These are phyloP conservation scores for Pachyrhizus erosus DNA, from an alignment of 306 rosid species.

Conservation along the genomic window DNA sequence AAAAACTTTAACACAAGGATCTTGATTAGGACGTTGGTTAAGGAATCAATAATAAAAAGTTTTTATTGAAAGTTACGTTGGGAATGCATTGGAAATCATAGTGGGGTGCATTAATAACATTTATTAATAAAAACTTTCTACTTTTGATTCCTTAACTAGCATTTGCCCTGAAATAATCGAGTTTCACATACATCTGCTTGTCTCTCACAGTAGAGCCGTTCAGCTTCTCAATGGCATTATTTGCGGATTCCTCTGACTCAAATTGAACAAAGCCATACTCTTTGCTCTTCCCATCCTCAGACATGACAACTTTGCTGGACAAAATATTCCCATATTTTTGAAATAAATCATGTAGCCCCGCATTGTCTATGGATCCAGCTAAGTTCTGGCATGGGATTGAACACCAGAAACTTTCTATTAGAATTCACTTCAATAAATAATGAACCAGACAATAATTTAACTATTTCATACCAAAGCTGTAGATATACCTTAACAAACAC, in stretches of 20 bases:
- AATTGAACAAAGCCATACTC: conserved; percentile 93
- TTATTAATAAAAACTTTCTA: neutral
- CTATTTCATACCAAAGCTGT: neutral
- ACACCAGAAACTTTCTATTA: conserved; percentile 19
- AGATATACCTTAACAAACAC: conserved; percentile 80
- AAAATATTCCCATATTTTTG: conserved; percentile 65
- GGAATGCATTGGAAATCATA: neutral
- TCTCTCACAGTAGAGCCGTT: conserved; percentile 65
- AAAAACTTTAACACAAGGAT: neutral
- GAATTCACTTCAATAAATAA: conserved; percentile 24
- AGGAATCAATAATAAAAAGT: neutral
- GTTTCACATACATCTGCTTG: conserved; percentile 68
- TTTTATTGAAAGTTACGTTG: neutral
- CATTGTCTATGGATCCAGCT: conserved; percentile 58
- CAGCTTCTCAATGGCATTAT: conserved; percentile 71
- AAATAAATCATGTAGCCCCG: conserved; percentile 65
- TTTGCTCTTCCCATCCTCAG: conserved; percentile 84
- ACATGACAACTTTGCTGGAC: conserved; percentile 79
- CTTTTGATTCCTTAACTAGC: neutral
- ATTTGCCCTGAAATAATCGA: neutral
- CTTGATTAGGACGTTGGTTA: neutral
- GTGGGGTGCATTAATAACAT: neutral
- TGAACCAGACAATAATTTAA: conserved; percentile 1
- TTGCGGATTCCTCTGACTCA: conserved; percentile 78
- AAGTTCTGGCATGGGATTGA: conserved; percentile 60